Evolutionary conservation across 1,284 basidiomycete species (phyloP).

Genomic region (Leucoagaricus sp.): DNA sequence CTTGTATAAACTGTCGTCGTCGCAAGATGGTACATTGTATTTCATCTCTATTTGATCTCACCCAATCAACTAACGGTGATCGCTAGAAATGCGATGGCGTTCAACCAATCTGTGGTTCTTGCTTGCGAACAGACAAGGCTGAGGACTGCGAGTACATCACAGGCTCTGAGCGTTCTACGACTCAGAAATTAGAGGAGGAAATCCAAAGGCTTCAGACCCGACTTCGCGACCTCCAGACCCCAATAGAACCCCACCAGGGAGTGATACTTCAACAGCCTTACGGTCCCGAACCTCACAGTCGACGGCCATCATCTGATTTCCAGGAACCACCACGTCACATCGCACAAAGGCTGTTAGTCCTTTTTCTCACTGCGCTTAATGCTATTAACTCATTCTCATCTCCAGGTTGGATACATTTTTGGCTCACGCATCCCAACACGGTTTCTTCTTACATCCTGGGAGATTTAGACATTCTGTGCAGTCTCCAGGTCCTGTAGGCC

Average conservation of each 20-base stretch:
- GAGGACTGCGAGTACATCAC: slow-evolving; percentile 43
- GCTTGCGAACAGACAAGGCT: slow-evolving; percentile 32
- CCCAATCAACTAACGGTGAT: neutral
- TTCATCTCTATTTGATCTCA: neutral
- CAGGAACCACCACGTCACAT: slow-evolving; percentile 25
- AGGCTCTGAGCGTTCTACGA: slow-evolving; percentile 33
- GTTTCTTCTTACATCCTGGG: slow-evolving; percentile 39
- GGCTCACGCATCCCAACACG: slow-evolving; percentile 32
- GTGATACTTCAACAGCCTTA: slow-evolving; percentile 32
- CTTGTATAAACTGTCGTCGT: slow-evolving; percentile 30
- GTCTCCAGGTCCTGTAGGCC: slow-evolving; percentile 26
- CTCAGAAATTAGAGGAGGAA: slow-evolving; percentile 38
- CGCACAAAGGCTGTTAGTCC: slow-evolving; percentile 21
- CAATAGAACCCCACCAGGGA: neutral
- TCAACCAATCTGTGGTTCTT: slow-evolving; percentile 38
- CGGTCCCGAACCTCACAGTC: slow-evolving; percentile 7
- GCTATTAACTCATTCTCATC: neutral
- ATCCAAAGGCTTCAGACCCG: slow-evolving; percentile 37
- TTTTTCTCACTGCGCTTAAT: neutral
- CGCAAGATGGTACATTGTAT: slow-evolving; percentile 33
- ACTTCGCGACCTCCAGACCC: slow-evolving; percentile 29
- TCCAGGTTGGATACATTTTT: slow-evolving; percentile 36
- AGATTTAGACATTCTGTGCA: slow-evolving; percentile 32
- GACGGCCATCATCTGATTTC: slow-evolving; percentile 10
- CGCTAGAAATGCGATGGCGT: slow-evolving; percentile 41